Evolutionary conservation across 306 rosid genomes (phyloP).

Genomic region (Astragalus membranaceus): DNA sequence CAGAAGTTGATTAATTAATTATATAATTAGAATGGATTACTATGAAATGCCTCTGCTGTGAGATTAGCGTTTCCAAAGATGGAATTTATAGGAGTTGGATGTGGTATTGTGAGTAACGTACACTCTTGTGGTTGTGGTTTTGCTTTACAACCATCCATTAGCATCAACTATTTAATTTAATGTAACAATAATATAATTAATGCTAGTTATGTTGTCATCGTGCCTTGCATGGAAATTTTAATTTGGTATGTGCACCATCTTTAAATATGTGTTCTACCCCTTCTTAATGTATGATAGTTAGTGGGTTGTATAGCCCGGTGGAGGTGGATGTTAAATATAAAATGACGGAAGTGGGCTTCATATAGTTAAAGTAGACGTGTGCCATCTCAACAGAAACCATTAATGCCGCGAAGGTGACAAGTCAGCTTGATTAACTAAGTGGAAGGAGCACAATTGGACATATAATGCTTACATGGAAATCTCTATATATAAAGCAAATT

Average conservation of each 20-base stretch:
- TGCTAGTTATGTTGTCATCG: neutral
- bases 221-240: neutral
- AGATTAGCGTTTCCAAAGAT: neutral
- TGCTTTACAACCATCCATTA: conserved; percentile 8
- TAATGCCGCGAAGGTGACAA: neutral
- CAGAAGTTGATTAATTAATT: neutral
- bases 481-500: no score
- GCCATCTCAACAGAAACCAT: neutral
- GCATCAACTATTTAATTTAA: neutral
- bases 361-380: neutral
- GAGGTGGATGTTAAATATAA: conserved; percentile 16
- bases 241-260: neutral
- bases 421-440: neutral
- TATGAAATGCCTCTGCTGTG: neutral
- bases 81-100: conserved; percentile 29
- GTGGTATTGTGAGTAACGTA: neutral
- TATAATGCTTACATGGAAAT: neutral
- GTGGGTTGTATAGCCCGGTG: neutral
- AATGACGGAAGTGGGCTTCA: conserved; percentile 7
- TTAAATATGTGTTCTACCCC: neutral
- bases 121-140: neutral
- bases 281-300: neutral
- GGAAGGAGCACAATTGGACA: neutral
- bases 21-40: neutral
- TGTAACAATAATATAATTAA: neutral